A percentile compares a stretch with the other conserved stretches of the same genome.
Conservation (phyloP, 306 rosid species). For the Macrotyloma uniflorum region DNA sequence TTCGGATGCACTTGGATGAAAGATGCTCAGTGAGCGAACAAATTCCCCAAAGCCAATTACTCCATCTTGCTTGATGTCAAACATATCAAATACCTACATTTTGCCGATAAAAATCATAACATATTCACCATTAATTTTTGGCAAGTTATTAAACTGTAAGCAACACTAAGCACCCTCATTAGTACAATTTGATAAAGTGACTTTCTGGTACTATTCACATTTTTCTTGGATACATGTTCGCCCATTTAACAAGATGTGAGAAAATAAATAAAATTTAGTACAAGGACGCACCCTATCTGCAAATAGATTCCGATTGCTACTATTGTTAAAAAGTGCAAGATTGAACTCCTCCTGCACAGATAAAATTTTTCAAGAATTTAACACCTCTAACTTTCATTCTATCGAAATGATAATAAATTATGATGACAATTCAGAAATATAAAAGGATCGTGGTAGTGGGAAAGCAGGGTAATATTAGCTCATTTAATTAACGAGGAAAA, state of each 20-base stretch:
- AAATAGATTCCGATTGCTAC: constrained; percentile 57
- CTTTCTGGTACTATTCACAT: not conserved
- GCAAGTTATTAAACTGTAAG: not conserved
- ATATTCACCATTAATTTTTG: not conserved
- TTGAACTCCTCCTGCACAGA: constrained; percentile 73
- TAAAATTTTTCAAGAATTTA: constrained; percentile 20
- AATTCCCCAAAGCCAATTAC: constrained; percentile 78
- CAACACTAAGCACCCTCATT: not conserved
- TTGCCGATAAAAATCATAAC: not conserved
- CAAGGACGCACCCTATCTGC: constrained; percentile 62
- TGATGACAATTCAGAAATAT: constrained; percentile 7
- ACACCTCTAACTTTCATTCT: not conserved
- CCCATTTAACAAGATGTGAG: not conserved
- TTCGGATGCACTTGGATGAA: constrained; percentile 67
- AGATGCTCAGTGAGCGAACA: constrained; percentile 74
- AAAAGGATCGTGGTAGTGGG: not conserved
- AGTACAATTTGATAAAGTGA: not conserved
- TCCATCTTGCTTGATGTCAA: constrained; percentile 70
- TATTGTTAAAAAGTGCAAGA: constrained; percentile 63
- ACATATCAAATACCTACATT: constrained; percentile 74
- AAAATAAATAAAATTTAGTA: not conserved
- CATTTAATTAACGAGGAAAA: not conserved
- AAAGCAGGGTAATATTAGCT: not conserved
- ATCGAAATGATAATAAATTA: not conserved
- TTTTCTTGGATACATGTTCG: not conserved